Evolutionary conservation across 257 asterid species (phyloP), one percentile per base, ranked within the genome.

Genomic region (Scutellaria barbata): DNA sequence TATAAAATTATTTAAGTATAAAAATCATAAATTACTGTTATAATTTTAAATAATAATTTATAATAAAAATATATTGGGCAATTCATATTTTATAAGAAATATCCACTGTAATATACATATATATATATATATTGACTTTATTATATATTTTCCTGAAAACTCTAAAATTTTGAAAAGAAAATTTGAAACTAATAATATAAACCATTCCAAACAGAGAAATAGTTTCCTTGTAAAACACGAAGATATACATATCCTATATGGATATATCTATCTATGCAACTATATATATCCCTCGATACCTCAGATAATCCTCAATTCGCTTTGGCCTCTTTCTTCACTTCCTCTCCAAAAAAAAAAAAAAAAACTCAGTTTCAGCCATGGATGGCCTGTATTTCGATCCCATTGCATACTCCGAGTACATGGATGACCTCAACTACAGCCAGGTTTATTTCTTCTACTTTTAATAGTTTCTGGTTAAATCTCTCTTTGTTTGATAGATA

Each of bases 391-490:
- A 6, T 37, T 70, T 45, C 17, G 67, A 77, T 25, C 70, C 12
- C 6, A 1, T 14, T 14, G 16, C 41, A 8, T 64, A 55, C 77
- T 39, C 73, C 4, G 69, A 70, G 40, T 77, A 77, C 69, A 77
- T 77, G 74, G 81, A 77, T 41, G 77, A 77, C 54, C 2, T 77
- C 1, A 57, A 77, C 70, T 47, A 77, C 73, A 77, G 81, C 58
- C 77, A 77, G 81, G 81, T 55, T 40, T 11, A 13, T 13, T 57
- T 2, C 1, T 53, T 18, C 18, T 42, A 12, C 46, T 41, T 9
- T 13, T 0, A 16, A 3, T 50, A 66, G 5, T 18, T 18, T 25
- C n/a, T 46, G 6, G 3, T 46, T 2, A 4, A 10, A 46, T 12
- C n/a, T 6, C 16, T 51, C 9, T 14, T 14, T 51, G 11, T 0